Evolutionary conservation across 352 stramenopile species (phyloP).

Genomic region (Saprolegnia diclina): DNA sequence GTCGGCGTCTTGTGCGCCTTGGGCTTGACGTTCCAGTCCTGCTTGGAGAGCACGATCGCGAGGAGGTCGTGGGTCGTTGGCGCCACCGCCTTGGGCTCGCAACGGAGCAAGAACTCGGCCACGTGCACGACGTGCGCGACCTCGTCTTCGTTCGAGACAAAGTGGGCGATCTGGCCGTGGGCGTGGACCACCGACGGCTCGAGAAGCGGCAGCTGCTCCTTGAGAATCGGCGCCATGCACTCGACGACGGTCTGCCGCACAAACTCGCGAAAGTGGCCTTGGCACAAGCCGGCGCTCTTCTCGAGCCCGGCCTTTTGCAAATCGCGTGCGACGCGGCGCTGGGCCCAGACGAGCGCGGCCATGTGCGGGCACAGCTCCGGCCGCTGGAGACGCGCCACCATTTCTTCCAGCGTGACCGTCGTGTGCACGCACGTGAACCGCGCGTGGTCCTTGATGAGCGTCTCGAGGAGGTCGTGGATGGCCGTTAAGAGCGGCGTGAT

Average conservation of each 20-base stretch:
- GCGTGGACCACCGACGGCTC: neutral
- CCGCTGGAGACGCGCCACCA: neutral
- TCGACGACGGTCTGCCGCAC: neutral
- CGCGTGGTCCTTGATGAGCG: neutral
- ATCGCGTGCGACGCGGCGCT: neutral
- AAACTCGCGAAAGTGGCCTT: neutral
- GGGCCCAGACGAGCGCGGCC: neutral
- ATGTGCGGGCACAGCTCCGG: slow-evolving; percentile 7
- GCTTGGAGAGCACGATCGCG: neutral
- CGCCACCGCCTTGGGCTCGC: neutral
- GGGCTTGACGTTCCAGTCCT: slow-evolving; percentile 3
- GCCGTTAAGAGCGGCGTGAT: neutral
- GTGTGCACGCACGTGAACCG: slow-evolving; percentile 12
- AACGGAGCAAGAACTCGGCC: neutral
- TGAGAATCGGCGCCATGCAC: slow-evolving; percentile 1
- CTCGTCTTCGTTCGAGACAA: slow-evolving; percentile 5
- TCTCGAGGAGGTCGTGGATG: neutral
- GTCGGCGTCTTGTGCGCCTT: neutral
- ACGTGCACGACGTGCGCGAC: neutral
- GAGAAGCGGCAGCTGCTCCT: neutral
- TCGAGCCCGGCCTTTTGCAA: neutral
- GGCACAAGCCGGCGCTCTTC: neutral
- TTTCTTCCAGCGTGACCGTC: neutral
- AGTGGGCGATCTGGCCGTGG: neutral
- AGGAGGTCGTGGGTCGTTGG: neutral